Evolutionary conservation across 768 basidiomycete species (phyloP), one percentile per base, ranked within the genome.

Genomic region (Punctularia strigosozonata): DNA sequence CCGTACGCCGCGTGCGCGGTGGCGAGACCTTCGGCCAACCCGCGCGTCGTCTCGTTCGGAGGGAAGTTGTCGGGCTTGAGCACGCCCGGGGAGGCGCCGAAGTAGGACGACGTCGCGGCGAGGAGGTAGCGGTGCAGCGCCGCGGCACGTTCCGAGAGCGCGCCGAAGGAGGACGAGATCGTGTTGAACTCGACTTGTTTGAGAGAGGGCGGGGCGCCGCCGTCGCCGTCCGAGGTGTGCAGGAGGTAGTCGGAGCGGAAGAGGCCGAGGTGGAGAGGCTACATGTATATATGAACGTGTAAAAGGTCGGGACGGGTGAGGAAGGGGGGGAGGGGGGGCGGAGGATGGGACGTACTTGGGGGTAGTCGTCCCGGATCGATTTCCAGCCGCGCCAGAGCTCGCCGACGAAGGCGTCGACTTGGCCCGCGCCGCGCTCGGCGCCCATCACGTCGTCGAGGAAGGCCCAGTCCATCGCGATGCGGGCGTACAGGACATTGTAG

Each of bases 171-270:
- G 1, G 80, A 75, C 2, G 91, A 88, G 45, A 97, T 92, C 6
- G 94, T 95, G 54, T 99, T 99, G 62, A 97, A 95, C 56, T 99
- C 94, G 30, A 98, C 94, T 60, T 99, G 94, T 55, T 91, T 94
- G 45, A 99, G 58, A 5, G 62, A 58, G 12, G 65, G 50, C 3
- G 63, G 52, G 21, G 60, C 54, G 22, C 50, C 52, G 4, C 47
- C 43, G 22, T 51, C 52, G 4, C 47, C 43, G 0, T 48, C 46
- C 2, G 66, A 65, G 6, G 66, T 57, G 47, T 99, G 89, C 17
- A 97, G 61, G 22, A 98, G 65, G 59, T 97, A 99, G 62, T 99
- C 94, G 7, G 91, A 95, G 39, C 94, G 71, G 61, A 94, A 95
- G 15, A 99, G 60, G 15, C 92, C 91, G 5, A 98, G 71, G 43